Base-by-base conservation (phyloP, 495 filamentous ascomycete genomes). In the Penicillium tannophilum region DNA sequence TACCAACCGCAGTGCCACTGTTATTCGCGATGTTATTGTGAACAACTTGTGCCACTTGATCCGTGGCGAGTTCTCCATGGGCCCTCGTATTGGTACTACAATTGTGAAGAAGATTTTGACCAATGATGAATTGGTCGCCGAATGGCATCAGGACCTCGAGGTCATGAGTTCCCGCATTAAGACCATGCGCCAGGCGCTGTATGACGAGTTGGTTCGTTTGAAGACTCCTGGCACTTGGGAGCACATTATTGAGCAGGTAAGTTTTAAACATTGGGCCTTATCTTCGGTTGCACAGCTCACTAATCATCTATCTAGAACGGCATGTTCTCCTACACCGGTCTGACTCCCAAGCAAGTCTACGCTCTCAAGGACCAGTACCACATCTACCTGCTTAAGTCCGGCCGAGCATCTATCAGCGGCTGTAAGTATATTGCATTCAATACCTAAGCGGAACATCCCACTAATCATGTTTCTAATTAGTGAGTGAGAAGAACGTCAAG, bases 281-380 rank as follows among this genome's bases (percentile, higher is more conserved):
- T 28, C 41, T 51, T 35, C 17, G 19, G 33, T 41, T 44, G 12
- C 54, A 36, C 64, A 46, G 62, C 61, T 35, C 44, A 48, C 45
- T 52, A 35, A 30, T 17, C 28, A 10, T 33, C 52, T 36, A 33
- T 52, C n/a, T 52, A 82, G 77, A 81, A 75, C 52, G 80, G 80
- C 33, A 82, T 82, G 80, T 82, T 82, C 62, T 79, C 76, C 43
- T 79, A 79, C 67, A 82, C 79, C 20, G 78, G 78, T 43, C 66
- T 80, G 3, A 76, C 74, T 43, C 71, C 72, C 28, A 69, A 73
- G 41, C 78, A 81, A 68, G 74, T 79, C 55, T 65, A 75, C 53
- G 68, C 67, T 26, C 65, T 79, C 59, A 78, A 77, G 67, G 76
- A 79, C 35, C 76, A 73, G 58, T 80, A 75, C 68, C 77, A 80